These are phyloP conservation scores for Larix sibirica DNA, from an alignment of 83 land plant species.

Conservation along the genomic window DNA sequence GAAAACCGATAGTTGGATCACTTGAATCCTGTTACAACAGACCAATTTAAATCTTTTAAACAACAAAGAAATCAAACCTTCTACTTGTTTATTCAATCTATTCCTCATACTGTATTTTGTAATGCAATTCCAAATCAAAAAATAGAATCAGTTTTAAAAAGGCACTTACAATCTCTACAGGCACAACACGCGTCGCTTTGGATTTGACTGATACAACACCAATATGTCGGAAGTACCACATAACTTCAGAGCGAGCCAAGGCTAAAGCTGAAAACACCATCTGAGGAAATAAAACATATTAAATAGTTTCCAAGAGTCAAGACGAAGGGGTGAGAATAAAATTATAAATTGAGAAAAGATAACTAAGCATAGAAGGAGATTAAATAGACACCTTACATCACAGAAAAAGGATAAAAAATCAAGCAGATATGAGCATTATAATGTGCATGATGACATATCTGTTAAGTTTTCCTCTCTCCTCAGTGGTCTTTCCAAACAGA, in stretches of 20 bases:
- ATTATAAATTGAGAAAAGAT: no score
- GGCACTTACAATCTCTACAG: slow-evolving; percentile 67
- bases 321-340: no score
- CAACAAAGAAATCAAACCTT: background rate
- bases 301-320: no score
- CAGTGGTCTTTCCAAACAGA: no score
- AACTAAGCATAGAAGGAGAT: no score
- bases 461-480: no score
- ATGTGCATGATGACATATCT: no score
- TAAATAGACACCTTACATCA: no score
- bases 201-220: slow-evolving; percentile 86
- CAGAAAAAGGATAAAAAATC: no score
- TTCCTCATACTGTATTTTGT: background rate
- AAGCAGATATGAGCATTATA: no score
- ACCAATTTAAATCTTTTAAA: slow-evolving; percentile 9
- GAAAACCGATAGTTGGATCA: slow-evolving; percentile 96
- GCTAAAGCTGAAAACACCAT: slow-evolving; percentile 99
- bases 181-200: slow-evolving; percentile 64
- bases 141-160: background rate
- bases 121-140: background rate
- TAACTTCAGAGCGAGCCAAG: slow-evolving; percentile 77
- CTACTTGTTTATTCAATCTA: background rate
- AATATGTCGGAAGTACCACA: slow-evolving; percentile 96
- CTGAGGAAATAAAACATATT: slow-evolving; percentile 36
- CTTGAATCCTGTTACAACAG: slow-evolving; percentile 76